A percentile compares a stretch with the other conserved stretches of the same genome.
phyloP scores from a whole-genome alignment of 1,139 yeast genomes.

The Sugiyamaella sp. region DNA sequence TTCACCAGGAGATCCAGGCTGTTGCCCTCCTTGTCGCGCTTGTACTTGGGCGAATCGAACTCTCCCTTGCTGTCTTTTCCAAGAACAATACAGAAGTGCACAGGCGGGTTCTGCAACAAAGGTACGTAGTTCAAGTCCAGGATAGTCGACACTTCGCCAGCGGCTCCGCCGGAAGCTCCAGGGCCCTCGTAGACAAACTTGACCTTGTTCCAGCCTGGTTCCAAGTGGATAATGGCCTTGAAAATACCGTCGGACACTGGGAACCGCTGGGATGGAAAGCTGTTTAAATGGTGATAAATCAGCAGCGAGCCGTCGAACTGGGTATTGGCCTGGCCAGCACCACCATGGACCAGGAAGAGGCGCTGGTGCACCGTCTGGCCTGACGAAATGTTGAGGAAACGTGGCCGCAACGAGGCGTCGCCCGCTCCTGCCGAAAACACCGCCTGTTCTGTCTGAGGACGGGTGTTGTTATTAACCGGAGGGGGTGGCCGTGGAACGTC shows the following conservation, averaged over 20 bases:
- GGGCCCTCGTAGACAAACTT: constrained; percentile 36
- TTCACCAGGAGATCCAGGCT: constrained; percentile 72
- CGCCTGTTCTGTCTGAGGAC: constrained; percentile 4
- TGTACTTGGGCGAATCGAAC: constrained; percentile 73
- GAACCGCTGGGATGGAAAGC: constrained; percentile 69
- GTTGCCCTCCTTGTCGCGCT: constrained; percentile 61
- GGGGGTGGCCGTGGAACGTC: constrained; percentile 4
- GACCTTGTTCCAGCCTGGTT: constrained; percentile 54
- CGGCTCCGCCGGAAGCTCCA: constrained; percentile 20
- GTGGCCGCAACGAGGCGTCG: neutral
- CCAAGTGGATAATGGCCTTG: constrained; percentile 73
- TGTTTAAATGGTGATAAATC: constrained; percentile 50
- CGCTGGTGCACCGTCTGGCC: constrained; percentile 38
- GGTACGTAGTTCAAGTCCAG: constrained; percentile 58
- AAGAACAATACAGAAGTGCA: constrained; percentile 75
- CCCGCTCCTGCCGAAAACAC: neutral
- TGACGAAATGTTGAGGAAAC: constrained; percentile 20
- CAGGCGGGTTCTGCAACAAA: constrained; percentile 68
- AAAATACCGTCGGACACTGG: constrained; percentile 73
- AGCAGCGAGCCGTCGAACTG: constrained; percentile 43
- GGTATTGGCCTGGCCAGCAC: constrained; percentile 36
- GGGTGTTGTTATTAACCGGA: constrained; percentile 8
- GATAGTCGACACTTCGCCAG: constrained; percentile 25
- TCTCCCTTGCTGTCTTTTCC: constrained; percentile 75
- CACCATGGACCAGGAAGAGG: constrained; percentile 40